Percentiles rank a stretch among this genome's conserved stretches.
phyloP scores from a whole-genome alignment of 202 grass and related monocot genomes.

The Schoenoplectus triqueter region DNA sequence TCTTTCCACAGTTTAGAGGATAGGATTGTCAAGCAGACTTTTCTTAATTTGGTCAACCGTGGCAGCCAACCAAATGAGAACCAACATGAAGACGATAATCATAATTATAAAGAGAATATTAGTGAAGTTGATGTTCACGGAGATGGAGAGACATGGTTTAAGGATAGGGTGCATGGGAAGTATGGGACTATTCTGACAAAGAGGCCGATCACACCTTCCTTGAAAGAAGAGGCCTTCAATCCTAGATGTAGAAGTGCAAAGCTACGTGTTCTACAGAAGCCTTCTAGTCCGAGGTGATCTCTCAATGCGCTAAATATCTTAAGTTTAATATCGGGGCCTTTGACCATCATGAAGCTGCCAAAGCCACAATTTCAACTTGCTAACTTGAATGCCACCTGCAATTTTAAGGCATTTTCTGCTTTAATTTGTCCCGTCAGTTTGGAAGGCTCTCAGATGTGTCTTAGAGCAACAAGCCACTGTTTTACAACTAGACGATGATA shows the following conservation, averaged over 20 bases:
- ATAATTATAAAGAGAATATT: slow-evolving; percentile 16
- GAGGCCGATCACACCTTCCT: slow-evolving; percentile 77
- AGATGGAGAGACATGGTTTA: slow-evolving; percentile 58
- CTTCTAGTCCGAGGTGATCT: slow-evolving; percentile 21
- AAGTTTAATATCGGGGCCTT: background rate
- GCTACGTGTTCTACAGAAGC: slow-evolving; percentile 86
- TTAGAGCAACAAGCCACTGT: background rate
- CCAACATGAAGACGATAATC: slow-evolving; percentile 39
- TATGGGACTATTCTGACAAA: slow-evolving; percentile 79
- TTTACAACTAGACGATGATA: slow-evolving; percentile 1
- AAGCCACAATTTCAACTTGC: slow-evolving; percentile 5
- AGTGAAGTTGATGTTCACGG: slow-evolving; percentile 33
- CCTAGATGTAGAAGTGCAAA: slow-evolving; percentile 97
- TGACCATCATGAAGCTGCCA: background rate
- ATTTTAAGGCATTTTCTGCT: slow-evolving; percentile 9
- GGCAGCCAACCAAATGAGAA: slow-evolving; percentile 35
- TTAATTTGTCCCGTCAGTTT: slow-evolving; percentile 8
- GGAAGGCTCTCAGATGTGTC: background rate
- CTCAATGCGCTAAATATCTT: background rate
- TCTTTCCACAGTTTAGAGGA: slow-evolving; percentile 95
- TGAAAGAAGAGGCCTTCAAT: slow-evolving; percentile 88
- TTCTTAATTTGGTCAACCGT: slow-evolving; percentile 69
- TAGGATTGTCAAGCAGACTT: slow-evolving; percentile 83
- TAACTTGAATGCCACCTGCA: slow-evolving; percentile 11
- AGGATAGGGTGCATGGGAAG: slow-evolving; percentile 60